These are phyloP conservation scores for Cercospora janseana DNA, from an alignment of 2,329 filamentous ascomycete genomes.

Conservation along the genomic window DNA sequence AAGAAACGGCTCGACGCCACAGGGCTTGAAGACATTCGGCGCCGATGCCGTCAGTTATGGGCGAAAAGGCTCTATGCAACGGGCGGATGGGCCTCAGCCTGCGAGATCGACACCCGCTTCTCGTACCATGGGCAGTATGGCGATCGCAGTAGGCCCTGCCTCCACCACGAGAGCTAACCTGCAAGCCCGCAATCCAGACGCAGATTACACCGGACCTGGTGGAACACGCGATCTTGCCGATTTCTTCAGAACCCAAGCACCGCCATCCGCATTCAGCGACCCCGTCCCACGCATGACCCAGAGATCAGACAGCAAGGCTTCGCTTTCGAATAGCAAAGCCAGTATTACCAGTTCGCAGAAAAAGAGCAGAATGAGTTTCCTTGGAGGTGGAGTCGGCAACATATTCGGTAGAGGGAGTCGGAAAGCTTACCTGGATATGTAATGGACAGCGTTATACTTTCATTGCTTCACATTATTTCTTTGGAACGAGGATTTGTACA, in stretches of 20 bases:
- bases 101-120: background rate
- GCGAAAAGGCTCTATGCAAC: constrained; percentile 18
- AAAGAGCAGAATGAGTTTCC: constrained; percentile 10
- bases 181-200: constrained; percentile 16
- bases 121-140: constrained; percentile 16
- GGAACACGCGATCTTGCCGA: constrained; percentile 25
- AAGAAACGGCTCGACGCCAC: constrained; percentile 12
- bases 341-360: constrained; percentile 10
- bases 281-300: background rate
- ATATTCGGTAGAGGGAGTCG: constrained; percentile 12
- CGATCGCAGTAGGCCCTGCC: constrained; percentile 21
- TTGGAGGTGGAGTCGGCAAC: constrained; percentile 8
- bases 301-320: constrained; percentile 3
- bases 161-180: constrained; percentile 18
- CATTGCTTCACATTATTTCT: background rate
- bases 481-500: background rate
- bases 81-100: constrained; percentile 14
- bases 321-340: constrained; percentile 11
- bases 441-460: background rate
- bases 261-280: constrained; percentile 4
- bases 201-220: constrained; percentile 8
- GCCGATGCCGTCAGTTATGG: constrained; percentile 23
- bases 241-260: constrained; percentile 21
- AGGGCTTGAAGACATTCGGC: constrained; percentile 18
- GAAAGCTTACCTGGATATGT: constrained; percentile 10